A percentile compares a stretch with the other conserved stretches of the same genome.
These are phyloP conservation scores for Lentinus tigrinus DNA, from an alignment of 768 basidiomycete genomes.

Conservation along the genomic window DNA sequence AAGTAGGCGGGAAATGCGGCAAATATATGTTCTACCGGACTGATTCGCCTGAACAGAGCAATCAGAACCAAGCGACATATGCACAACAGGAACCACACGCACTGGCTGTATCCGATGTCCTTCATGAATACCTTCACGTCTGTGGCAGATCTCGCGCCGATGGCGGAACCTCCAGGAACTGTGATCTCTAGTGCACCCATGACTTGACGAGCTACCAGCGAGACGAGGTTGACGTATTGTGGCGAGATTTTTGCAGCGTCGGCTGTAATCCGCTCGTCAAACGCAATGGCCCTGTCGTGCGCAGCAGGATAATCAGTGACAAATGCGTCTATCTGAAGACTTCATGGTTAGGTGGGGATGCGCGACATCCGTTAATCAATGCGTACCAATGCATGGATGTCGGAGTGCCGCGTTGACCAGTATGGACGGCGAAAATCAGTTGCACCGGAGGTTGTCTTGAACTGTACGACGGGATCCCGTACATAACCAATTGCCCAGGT, in stretches of 20 bases:
- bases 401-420: constrained; percentile 8
- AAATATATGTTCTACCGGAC: constrained; percentile 34
- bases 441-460: constrained; percentile 8
- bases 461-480: constrained; percentile 24
- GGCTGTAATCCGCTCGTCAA: constrained; percentile 25
- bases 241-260: constrained; percentile 22
- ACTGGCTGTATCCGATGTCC: constrained; percentile 4
- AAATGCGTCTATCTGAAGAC: constrained; percentile 20
- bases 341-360: background rate
- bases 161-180: constrained; percentile 12
- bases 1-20: constrained; percentile 30
- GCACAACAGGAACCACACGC: background rate
- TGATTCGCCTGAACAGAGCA: constrained; percentile 21
- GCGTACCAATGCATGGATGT: background rate
- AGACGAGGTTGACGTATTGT: constrained; percentile 25
- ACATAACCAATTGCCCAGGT: constrained; percentile 27
- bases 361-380: background rate
- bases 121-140: constrained; percentile 26
- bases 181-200: constrained; percentile 29
- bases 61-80: background rate
- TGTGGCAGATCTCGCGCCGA: constrained; percentile 19
- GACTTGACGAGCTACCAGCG: constrained; percentile 27
- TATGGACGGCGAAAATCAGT: constrained; percentile 18
- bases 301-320: constrained; percentile 22
- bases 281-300: constrained; percentile 11